Base-by-base conservation (phyloP, 371 early-diverging fungal species). In the Lichtheimia ramosa region DNA sequence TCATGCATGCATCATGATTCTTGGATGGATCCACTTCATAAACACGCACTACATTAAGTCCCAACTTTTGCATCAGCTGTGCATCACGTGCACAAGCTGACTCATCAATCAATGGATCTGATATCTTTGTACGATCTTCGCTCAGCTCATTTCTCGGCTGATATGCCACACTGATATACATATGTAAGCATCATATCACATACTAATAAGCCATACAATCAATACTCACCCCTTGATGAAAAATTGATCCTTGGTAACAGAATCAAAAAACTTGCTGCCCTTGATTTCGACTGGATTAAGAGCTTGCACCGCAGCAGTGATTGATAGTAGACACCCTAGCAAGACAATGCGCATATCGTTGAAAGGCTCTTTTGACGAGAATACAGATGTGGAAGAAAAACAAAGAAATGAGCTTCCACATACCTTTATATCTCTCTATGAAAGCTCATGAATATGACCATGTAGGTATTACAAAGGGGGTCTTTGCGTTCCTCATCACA, bases 1-100 rank as follows among this genome's bases (percentile, higher is more conserved):
- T 83, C 93, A 92, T 92, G 67, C 90, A 90, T 34, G 74, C 79
- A 57, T 88, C 87, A 60, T 92, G 93, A 69, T 87, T 77, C 51
- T 74, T 70, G 39, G 59, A 71, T 20, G 86, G 80, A 59, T 91
- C 88, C 3, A 87, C 83, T 69, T 92, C 87, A 63, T 91, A 92
- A 4, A 93, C 92, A 56, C 92, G 90, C 62, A 93, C 79, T 3
- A 85, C 79, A 68, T 93, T 93, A 48, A 89, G 56, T 7, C 87
- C 88, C 46, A 93, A 75, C 15, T 83, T 82, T 56, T 86, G 83
- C 83, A 92, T 86, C 16, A 82, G 55, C 4, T 73, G 70, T 25
- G 89, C 77, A 65, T 92, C 92, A 24, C 89, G 83, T 61, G 74
- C 77, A 71, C 92, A 92, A 23, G 80, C 82, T 16, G 55, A 62